Conservation (phyloP, 1,139 yeast genomes). For the Magnusiomyces magnusii region DNA sequence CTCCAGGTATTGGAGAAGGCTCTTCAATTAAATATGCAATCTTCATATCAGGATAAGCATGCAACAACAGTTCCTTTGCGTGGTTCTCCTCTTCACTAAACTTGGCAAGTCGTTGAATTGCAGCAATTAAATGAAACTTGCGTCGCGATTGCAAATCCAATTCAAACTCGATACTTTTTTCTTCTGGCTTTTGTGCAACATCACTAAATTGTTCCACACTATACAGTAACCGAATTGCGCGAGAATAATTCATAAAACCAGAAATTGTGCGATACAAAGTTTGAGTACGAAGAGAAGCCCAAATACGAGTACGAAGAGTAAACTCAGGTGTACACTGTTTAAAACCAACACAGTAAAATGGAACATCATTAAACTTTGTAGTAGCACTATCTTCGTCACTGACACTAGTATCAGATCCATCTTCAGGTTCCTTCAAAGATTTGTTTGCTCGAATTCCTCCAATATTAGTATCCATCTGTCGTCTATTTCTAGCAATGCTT, state of each 20-base stretch:
- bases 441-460: constrained; percentile 14
- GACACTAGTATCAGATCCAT: constrained; percentile 18
- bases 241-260: constrained; percentile 64
- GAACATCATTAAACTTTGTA: constrained; percentile 41
- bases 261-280: constrained; percentile 70
- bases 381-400: constrained; percentile 15
- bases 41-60: constrained; percentile 53
- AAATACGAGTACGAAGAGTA: constrained; percentile 60
- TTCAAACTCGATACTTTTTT: constrained; percentile 32
- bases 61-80: constrained; percentile 49
- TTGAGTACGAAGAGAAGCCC: constrained; percentile 77
- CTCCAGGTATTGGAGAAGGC: constrained; percentile 29
- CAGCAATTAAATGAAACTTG: constrained; percentile 59
- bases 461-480: constrained; percentile 1
- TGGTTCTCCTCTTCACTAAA: constrained; percentile 47
- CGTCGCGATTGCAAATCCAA: constrained; percentile 49
- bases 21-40: constrained; percentile 55
- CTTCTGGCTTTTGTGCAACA: constrained; percentile 36
- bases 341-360: constrained; percentile 66
- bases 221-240: constrained; percentile 59
- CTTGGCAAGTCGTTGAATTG: constrained; percentile 57
- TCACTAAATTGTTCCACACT: constrained; percentile 44
- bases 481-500: constrained; percentile 16
- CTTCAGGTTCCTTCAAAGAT: constrained; percentile 13
- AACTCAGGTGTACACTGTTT: constrained; percentile 54